Base-by-base conservation (phyloP, 495 filamentous ascomycete species). In the Daldinia bambusicola region DNA sequence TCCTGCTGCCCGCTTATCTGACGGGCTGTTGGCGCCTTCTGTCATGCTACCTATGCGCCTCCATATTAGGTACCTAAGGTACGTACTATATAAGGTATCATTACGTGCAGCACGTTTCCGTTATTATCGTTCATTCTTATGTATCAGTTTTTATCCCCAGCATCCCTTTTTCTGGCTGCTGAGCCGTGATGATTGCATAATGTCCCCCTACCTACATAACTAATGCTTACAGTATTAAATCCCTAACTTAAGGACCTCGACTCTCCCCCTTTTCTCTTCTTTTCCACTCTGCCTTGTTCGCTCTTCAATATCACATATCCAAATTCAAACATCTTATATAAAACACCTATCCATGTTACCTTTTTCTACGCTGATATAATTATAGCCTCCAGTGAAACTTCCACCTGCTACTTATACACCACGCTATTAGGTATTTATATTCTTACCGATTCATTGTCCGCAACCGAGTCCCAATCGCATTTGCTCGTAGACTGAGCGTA, bases 41-140 rank as follows among this genome's bases (percentile, higher is more conserved):
- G 3, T 40, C 43, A 48, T 48, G 16, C 51, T 22, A 53, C 26
- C 7, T 53, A 16, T 26, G 31, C 3, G 14, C 32, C n/a, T 22
- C 43, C 63, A 30, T 56, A 45, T 53, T 30, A n/a, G n/a, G n/a
- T n/a, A n/a, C n/a, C n/a, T n/a, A n/a, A n/a, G n/a, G n/a, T n/a
- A n/a, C n/a, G n/a, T n/a, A n/a, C n/a, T n/a, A n/a, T n/a, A n/a
- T n/a, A n/a, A n/a, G n/a, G n/a, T n/a, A n/a, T n/a, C n/a, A 45
- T 55, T 51, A 55, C 18, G 18, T 67, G 37, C 45, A 63, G 55
- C 52, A 14, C 16, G 31, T 41, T 36, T 9, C 32, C n/a, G n/a
- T n/a, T n/a, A n/a, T 59, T 66, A 66, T 66, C 62, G 38, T 57
- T 65, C 20, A 50, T 48, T n/a, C n/a, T 48, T 48, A 48, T 38